phyloP scores from a whole-genome alignment of 495 filamentous ascomycete genomes.

The Cairneyella variabilis region DNA sequence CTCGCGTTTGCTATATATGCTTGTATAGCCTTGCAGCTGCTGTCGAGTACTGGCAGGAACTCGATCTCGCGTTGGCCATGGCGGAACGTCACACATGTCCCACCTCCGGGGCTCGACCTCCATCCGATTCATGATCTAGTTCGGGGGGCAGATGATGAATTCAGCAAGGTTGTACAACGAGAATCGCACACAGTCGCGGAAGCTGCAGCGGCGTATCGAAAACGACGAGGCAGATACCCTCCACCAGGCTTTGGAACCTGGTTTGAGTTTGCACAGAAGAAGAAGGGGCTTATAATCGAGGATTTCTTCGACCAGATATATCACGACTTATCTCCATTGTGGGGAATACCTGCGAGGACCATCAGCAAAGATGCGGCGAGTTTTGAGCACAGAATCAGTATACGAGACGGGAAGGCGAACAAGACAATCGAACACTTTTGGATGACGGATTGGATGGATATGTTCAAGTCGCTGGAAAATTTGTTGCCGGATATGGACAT shows the following conservation, averaged over 20 bases:
- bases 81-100: no score
- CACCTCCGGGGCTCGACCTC: no score
- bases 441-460: constrained; percentile 50
- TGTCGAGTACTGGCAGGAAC: no score
- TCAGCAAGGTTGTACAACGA: constrained; percentile 29
- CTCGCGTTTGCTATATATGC: no score
- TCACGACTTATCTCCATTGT: constrained; percentile 66
- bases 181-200: constrained; percentile 46
- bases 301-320: constrained; percentile 68
- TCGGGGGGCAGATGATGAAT: constrained; percentile 35
- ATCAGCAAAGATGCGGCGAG: constrained; percentile 48
- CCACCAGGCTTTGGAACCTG: constrained; percentile 67
- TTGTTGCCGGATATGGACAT: constrained; percentile 68
- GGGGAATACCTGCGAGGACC: constrained; percentile 52
- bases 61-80: no score
- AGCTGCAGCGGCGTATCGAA: constrained; percentile 56
- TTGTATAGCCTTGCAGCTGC: no score
- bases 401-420: constrained; percentile 52
- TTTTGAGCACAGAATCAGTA: constrained; percentile 49
- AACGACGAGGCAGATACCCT: constrained; percentile 61
- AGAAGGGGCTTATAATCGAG: constrained; percentile 57
- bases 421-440: constrained; percentile 54
- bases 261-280: constrained; percentile 58
- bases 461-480: constrained; percentile 51
- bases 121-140: constrained; percentile 45